Evolutionary conservation across 164 flowering plant species (phyloP).

Genomic region (Umbellularia californica): DNA sequence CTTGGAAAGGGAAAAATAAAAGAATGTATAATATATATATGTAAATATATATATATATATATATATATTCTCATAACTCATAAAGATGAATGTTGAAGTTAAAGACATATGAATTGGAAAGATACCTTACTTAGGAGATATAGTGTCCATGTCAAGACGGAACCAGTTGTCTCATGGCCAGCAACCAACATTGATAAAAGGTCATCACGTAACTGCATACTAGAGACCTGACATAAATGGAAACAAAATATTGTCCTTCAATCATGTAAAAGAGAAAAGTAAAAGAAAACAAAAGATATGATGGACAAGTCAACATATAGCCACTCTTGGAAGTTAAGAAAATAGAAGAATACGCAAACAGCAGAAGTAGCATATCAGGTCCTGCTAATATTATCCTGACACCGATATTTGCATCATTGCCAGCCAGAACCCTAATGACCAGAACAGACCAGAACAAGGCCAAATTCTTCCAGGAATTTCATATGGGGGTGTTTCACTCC

Average conservation of each 20-base stretch:
- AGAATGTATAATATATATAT: neutral
- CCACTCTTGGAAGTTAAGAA: neutral
- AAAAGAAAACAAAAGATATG: too few relatives aligned
- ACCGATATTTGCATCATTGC: too few relatives aligned
- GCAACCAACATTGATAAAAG: slow-evolving; percentile 93
- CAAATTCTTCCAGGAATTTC: too few relatives aligned
- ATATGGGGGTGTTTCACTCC: too few relatives aligned
- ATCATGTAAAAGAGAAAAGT: neutral
- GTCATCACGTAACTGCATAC: slow-evolving; percentile 83
- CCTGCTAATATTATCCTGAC: too few relatives aligned
- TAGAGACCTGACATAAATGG: slow-evolving; percentile 60
- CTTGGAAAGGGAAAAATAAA: neutral
- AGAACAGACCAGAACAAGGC: too few relatives aligned
- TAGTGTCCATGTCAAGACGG: slow-evolving; percentile 92
- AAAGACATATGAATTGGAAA: neutral
- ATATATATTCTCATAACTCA: too few relatives aligned
- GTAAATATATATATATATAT: neutral
- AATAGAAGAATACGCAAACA: too few relatives aligned
- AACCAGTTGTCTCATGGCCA: slow-evolving; percentile 97
- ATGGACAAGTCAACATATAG: neutral
- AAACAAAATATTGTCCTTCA: slow-evolving; percentile 1
- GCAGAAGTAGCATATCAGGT: too few relatives aligned
- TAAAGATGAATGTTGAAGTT: neutral
- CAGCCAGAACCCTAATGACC: too few relatives aligned
- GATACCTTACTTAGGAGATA: slow-evolving; percentile 90